A percentile compares a stretch with the other conserved stretches of the same genome.
These are phyloP conservation scores for Cytospora leucostoma DNA, from an alignment of 2,329 filamentous ascomycete genomes.

Conservation along the genomic window DNA sequence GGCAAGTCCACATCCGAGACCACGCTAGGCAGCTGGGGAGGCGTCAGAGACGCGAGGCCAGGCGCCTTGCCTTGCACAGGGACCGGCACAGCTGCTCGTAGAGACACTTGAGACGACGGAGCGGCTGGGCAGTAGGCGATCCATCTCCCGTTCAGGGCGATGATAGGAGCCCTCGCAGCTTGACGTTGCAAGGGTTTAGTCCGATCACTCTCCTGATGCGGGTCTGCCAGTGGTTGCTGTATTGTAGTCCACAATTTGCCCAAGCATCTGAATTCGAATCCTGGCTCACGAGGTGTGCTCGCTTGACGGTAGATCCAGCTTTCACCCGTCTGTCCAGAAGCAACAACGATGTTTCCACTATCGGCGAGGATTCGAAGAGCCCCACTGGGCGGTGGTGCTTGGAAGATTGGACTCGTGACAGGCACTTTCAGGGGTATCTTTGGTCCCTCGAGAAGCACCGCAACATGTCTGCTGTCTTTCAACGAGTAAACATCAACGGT, in stretches of 20 bases:
- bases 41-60: conserved; percentile 60
- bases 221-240: conserved; percentile 59
- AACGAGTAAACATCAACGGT: conserved; percentile 88
- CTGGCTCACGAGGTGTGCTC: conserved; percentile 44
- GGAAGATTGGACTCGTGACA: conserved; percentile 63
- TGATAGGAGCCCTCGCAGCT: conserved; percentile 61
- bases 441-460: conserved; percentile 72
- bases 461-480: conserved; percentile 69
- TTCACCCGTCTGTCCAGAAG: conserved; percentile 83
- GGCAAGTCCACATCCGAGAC: conserved; percentile 73
- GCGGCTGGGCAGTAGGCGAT: conserved; percentile 74
- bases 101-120: conserved; percentile 69
- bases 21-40: conserved; percentile 67
- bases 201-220: conserved; percentile 49
- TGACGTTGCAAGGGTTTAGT: conserved; percentile 44
- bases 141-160: conserved; percentile 73
- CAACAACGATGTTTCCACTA: conserved; percentile 69
- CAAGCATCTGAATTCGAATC: conserved; percentile 62
- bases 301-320: conserved; percentile 73
- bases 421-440: conserved; percentile 60
- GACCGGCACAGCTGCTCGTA: conserved; percentile 66
- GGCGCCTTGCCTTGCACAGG: conserved; percentile 57
- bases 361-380: conserved; percentile 74
- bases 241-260: conserved; percentile 92
- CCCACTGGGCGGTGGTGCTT: conserved; percentile 69